Evolutionary conservation across 1,284 basidiomycete genomes (phyloP), one percentile per base, ranked within the genome.

Genomic region (Trametes polyzona): DNA sequence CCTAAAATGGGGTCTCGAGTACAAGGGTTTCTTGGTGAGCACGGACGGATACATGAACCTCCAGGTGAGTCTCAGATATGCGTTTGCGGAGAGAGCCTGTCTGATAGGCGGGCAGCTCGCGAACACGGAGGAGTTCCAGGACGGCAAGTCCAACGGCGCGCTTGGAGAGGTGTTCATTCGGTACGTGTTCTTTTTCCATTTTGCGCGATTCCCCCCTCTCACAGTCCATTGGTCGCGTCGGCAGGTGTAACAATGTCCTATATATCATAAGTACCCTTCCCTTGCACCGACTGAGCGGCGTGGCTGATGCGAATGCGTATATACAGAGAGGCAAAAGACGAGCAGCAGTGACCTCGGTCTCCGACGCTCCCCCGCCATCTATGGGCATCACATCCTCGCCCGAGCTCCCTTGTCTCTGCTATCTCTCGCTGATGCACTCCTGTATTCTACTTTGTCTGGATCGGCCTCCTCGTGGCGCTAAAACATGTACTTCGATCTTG

Each of bases 21-120:
- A 99, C 83, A 98, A 96, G 80, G 96, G 97, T 46, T 99, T 96
- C 79, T 83, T 99, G 60, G 96, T 99, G 65, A 96, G 93, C 72
- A 98, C 96, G 5, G 97, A 99, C 76, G 93, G 93, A 27, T 99
- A 98, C 79, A 98, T 99, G 96, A 99, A 99, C 76, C 83, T 99
- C 51, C 97, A 99, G 82, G 96, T 95, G 67, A 62, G 83, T 76
- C 43, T 24, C 29, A 59, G 30, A 5, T 48, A 16, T 57, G 16
- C 58, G 21, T 35, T 39, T 11, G 23, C 19, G 5, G 3, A 27
- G 2, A 12, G 16, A n/a, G 7, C 16, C 14, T 5, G 24, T 7
- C 53, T 48, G 12, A 55, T 41, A 16, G 19, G 47, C 40, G 37
- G 8, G 12, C 68, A 97, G 95, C 83, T 99, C 51, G 96, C 96